A percentile compares a stretch with the other conserved stretches of the same genome.
phyloP scores from a whole-genome alignment of 805 yeast genomes.

The Clavispora asparagi region DNA sequence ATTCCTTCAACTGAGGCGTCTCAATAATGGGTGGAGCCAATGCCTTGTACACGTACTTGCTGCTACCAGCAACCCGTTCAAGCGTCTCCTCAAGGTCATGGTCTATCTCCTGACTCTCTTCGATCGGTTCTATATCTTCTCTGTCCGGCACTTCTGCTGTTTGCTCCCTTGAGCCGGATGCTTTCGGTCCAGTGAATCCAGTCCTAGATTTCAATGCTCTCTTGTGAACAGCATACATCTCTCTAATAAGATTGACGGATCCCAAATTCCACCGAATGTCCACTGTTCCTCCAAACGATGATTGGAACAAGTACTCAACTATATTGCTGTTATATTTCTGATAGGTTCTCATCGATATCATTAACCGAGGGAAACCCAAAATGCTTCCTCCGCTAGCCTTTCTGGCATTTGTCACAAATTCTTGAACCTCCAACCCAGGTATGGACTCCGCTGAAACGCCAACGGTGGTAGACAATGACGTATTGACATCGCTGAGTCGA shows the following conservation, averaged over 20 bases:
- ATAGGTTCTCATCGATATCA: slow-evolving; percentile 70
- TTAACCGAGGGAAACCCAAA: slow-evolving; percentile 71
- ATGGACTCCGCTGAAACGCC: slow-evolving; percentile 48
- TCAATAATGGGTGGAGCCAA: slow-evolving; percentile 75
- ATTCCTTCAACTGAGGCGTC: slow-evolving; percentile 82
- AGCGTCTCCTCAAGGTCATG: slow-evolving; percentile 34
- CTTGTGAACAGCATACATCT: slow-evolving; percentile 86
- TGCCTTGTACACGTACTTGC: slow-evolving; percentile 54
- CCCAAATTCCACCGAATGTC: slow-evolving; percentile 94
- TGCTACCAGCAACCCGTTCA: slow-evolving; percentile 30
- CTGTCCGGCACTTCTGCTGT: slow-evolving; percentile 9
- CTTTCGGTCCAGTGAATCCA: slow-evolving; percentile 25
- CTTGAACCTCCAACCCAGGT: slow-evolving; percentile 42
- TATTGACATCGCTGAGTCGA: slow-evolving; percentile 55
- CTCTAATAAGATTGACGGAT: slow-evolving; percentile 80
- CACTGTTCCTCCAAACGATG: slow-evolving; percentile 83
- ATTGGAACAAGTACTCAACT: slow-evolving; percentile 63
- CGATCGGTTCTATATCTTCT: slow-evolving; percentile 10
- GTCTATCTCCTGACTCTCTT: slow-evolving; percentile 21
- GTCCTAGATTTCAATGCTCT: slow-evolving; percentile 62
- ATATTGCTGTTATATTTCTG: slow-evolving; percentile 48
- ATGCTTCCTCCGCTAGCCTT: slow-evolving; percentile 75
- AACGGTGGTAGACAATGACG: slow-evolving; percentile 60
- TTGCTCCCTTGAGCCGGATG: slow-evolving; percentile 13
- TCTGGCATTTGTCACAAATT: slow-evolving; percentile 51